Conservation (phyloP, 129 eudicot genomes). For the Lactuca sativa region DNA sequence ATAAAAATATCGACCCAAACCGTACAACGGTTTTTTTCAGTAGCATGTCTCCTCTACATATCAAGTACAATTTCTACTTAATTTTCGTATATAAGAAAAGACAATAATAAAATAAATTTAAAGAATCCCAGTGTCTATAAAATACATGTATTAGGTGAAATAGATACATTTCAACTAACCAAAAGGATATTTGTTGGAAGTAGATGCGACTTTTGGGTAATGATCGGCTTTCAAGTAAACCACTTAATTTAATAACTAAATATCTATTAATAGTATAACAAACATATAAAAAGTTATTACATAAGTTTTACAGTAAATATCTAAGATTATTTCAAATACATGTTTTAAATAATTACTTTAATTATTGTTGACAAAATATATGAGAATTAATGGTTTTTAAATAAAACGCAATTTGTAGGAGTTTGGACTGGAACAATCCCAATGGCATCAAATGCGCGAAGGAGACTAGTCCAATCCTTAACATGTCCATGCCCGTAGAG, state of each 20-base stretch:
- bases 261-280: not conserved
- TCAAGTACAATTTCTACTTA: slow-evolving; percentile 58
- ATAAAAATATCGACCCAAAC: slow-evolving; percentile 63
- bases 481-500: slow-evolving; percentile 67
- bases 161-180: slow-evolving; percentile 22
- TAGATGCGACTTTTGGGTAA: slow-evolving; percentile 25
- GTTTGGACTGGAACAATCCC: slow-evolving; percentile 89
- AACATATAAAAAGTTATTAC: too few species aligned
- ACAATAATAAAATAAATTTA: not conserved
- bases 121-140: not conserved
- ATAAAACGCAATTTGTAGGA: slow-evolving; percentile 45
- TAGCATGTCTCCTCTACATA: slow-evolving; percentile 99
- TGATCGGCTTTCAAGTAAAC: slow-evolving; percentile 26
- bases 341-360: not conserved
- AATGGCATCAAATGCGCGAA: slow-evolving; percentile 85
- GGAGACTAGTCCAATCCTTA: slow-evolving; percentile 80
- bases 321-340: not conserved
- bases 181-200: slow-evolving; percentile 24
- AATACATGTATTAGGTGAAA: slow-evolving; percentile 25
- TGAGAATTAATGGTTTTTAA: slow-evolving; percentile 6
- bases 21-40: slow-evolving; percentile 72
- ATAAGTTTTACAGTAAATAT: too few species aligned
- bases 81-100: not conserved
- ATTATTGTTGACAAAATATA: not conserved
- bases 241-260: not conserved